Conservation (phyloP, 2,329 filamentous ascomycete species). For the Botrytis sinoallii region DNA sequence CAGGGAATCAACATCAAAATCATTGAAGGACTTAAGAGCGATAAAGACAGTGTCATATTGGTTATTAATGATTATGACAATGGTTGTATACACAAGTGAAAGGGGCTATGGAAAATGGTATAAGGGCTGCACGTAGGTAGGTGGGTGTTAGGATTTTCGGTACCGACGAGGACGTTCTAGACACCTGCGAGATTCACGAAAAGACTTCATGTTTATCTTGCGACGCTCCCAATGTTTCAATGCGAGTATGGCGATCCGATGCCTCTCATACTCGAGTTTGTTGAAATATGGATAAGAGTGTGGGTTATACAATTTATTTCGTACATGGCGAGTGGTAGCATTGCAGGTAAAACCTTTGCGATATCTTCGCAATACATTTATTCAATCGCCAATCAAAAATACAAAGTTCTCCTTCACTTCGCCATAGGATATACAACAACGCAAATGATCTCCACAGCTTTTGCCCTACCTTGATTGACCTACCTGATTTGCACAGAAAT, state of each 20-base stretch:
- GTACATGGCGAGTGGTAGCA: background rate
- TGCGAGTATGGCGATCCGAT: background rate
- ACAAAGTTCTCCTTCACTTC: background rate
- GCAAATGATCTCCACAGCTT: background rate
- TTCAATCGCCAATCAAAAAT: background rate
- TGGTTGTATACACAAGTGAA: background rate
- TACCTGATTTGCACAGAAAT: background rate
- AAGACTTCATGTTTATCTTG: background rate
- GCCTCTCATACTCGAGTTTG: background rate
- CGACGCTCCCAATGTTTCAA: background rate
- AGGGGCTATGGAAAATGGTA: background rate
- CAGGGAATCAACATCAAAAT: background rate
- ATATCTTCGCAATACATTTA: background rate
- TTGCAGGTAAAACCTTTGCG: background rate
- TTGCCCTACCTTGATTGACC: background rate
- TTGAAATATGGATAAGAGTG: background rate
- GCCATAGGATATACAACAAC: background rate
- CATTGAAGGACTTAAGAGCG: background rate
- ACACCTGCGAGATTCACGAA: background rate
- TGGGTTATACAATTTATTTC: background rate
- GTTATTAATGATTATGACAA: background rate
- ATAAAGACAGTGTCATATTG: background rate
- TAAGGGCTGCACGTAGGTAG: background rate
- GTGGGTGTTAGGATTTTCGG: background rate
- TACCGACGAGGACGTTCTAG: background rate